These are phyloP conservation scores for Myxozyma lipomycoides DNA, from an alignment of 805 yeast genomes.

Conservation along the genomic window DNA sequence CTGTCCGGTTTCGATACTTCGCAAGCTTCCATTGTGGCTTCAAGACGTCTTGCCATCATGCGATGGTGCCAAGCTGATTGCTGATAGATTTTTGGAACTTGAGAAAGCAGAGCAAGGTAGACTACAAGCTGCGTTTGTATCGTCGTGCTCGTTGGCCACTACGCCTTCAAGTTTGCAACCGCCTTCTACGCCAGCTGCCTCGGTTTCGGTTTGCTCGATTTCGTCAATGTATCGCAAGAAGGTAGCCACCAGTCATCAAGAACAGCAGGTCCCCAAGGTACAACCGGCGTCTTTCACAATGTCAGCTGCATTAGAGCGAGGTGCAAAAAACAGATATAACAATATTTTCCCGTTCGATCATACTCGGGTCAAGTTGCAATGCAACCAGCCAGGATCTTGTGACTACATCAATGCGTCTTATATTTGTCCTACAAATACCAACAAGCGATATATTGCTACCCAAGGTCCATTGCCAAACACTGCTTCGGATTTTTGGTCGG, in stretches of 20 bases:
- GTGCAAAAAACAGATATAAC: slow-evolving; percentile 78
- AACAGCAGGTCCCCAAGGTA: not conserved
- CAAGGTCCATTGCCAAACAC: slow-evolving; percentile 88
- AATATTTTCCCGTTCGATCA: slow-evolving; percentile 87
- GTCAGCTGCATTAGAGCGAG: slow-evolving; percentile 70
- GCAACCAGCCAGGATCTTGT: slow-evolving; percentile 26
- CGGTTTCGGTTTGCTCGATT: not conserved
- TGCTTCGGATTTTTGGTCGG: slow-evolving; percentile 79
- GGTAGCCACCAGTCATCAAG: too few relatives aligned
- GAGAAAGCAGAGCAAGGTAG: slow-evolving; percentile 70
- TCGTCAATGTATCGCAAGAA: too few relatives aligned
- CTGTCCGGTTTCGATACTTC: slow-evolving; percentile 16
- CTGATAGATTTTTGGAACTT: slow-evolving; percentile 57
- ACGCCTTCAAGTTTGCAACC: not conserved
- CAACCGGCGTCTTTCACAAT: slow-evolving; percentile 1
- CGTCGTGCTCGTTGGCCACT: slow-evolving; percentile 9
- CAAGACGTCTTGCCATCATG: slow-evolving; percentile 38
- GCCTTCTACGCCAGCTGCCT: not conserved
- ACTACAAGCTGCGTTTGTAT: slow-evolving; percentile 45
- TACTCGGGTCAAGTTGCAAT: slow-evolving; percentile 62
- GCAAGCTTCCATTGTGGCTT: slow-evolving; percentile 55
- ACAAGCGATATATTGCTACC: slow-evolving; percentile 69
- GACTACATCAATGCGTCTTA: slow-evolving; percentile 88
- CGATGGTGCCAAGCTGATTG: slow-evolving; percentile 41
- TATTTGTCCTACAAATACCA: slow-evolving; percentile 42